Conservation (phyloP, 2,329 filamentous ascomycete species). For the Aspergillus cejpii region DNA sequence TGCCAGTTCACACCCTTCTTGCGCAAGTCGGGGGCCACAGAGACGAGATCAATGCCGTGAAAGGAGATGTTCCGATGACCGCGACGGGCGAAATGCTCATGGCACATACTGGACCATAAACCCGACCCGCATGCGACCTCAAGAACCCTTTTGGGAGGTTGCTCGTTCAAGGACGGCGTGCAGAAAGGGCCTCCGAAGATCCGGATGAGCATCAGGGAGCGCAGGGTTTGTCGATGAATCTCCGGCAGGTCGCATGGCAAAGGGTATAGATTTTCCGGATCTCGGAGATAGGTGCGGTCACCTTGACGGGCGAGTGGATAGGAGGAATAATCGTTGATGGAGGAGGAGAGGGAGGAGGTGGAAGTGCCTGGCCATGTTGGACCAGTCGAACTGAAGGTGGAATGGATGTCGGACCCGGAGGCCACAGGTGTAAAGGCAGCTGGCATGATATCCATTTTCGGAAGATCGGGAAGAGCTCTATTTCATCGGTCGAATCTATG, state of each 20-base stretch:
- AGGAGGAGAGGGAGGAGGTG: slow-evolving; percentile 32
- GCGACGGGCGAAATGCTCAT: slow-evolving; percentile 65
- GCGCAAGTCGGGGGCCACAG: slow-evolving; percentile 58
- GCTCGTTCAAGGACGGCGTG: slow-evolving; percentile 58
- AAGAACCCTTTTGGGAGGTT: slow-evolving; percentile 68
- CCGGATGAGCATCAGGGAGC: slow-evolving; percentile 72
- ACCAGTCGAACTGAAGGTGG: slow-evolving; percentile 28
- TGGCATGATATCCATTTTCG: slow-evolving; percentile 29
- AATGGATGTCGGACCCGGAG: slow-evolving; percentile 32
- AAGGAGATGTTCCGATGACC: slow-evolving; percentile 68
- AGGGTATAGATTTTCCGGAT: slow-evolving; percentile 67
- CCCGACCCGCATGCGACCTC: slow-evolving; percentile 83
- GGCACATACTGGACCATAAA: slow-evolving; percentile 84
- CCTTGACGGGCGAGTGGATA: slow-evolving; percentile 64
- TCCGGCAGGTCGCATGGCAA: slow-evolving; percentile 81
- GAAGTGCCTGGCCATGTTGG: slow-evolving; percentile 28
- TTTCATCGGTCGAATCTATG: slow-evolving; percentile 15
- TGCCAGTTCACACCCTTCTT: slow-evolving; percentile 77
- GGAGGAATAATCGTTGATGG: slow-evolving; percentile 36
- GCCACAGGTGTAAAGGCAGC: slow-evolving; percentile 18
- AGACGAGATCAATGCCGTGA: slow-evolving; percentile 74
- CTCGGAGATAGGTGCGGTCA: slow-evolving; percentile 75
- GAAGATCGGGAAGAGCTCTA: slow-evolving; percentile 6
- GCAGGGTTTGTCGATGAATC: slow-evolving; percentile 77
- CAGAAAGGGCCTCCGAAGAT: slow-evolving; percentile 76